Conservation (phyloP, 192 early-diverging fungal genomes). For the Backusella circina region DNA sequence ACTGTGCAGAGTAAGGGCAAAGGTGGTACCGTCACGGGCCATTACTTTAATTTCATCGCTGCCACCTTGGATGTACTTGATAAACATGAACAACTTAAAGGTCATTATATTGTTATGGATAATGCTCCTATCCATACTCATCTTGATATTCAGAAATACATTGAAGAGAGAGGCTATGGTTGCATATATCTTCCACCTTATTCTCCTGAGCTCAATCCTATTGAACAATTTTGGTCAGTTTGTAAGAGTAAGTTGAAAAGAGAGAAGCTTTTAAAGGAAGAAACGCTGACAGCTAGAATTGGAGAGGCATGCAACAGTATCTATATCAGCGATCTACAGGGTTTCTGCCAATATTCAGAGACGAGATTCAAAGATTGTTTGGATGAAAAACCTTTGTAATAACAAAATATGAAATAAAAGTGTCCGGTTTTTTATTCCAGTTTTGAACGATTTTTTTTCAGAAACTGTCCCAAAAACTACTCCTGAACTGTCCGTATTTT, state of each 20-base stretch:
- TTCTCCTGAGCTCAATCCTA: conserved; percentile 19
- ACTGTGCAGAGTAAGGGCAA: background rate
- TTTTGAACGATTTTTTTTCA: no score
- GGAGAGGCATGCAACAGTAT: background rate
- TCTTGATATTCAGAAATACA: background rate
- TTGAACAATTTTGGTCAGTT: conserved; percentile 27
- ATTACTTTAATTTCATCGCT: background rate
- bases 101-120: conserved; percentile 19
- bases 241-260: no score
- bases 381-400: no score
- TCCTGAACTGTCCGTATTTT: no score
- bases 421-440: no score
- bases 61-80: background rate
- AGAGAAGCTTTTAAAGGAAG: background rate
- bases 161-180: background rate
- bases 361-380: background rate
- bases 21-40: background rate
- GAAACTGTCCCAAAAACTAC: no score
- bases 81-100: conserved; percentile 5
- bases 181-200: conserved; percentile 16
- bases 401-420: no score
- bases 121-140: conserved; percentile 11
- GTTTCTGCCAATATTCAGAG: background rate
- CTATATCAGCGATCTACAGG: background rate
- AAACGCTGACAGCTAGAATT: background rate